Percentiles rank a stretch among this genome's conserved stretches.
phyloP scores from a whole-genome alignment of 192 early-diverging fungal genomes.

The Gamsiella multidivaricata region DNA sequence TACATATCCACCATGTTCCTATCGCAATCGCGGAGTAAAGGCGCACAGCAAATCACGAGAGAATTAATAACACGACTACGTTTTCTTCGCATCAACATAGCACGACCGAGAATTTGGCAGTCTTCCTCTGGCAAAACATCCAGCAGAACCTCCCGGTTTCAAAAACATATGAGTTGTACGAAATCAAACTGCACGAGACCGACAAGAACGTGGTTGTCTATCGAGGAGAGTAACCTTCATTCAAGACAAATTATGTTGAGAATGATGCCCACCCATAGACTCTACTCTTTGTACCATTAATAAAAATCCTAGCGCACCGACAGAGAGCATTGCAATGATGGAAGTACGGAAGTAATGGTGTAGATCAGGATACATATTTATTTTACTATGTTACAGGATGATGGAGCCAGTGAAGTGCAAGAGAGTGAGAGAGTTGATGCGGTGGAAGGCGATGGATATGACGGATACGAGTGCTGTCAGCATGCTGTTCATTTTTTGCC shows the following conservation, averaged over 20 bases:
- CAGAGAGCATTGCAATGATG: too few species aligned
- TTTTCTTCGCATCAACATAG: too few species aligned
- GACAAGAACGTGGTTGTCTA: constrained; percentile 76
- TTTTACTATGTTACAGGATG: too few species aligned
- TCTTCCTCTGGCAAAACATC: constrained; percentile 83
- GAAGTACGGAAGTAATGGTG: too few species aligned
- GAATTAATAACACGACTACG: too few species aligned
- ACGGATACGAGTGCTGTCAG: neutral
- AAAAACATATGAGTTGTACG: constrained; percentile 54
- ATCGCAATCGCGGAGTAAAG: too few species aligned
- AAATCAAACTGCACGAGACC: constrained; percentile 77
- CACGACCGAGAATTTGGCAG: constrained; percentile 91
- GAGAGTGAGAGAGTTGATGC: too few species aligned
- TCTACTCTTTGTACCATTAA: neutral
- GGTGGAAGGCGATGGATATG: neutral
- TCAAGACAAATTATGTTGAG: neutral
- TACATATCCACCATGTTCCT: constrained; percentile 30
- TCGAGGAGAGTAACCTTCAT: constrained; percentile 65
- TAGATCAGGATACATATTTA: too few species aligned
- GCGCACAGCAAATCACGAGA: too few species aligned
- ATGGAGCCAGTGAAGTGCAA: too few species aligned
- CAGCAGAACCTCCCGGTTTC: constrained; percentile 34
- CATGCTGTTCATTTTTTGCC: constrained; percentile 17
- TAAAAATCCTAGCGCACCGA: neutral
- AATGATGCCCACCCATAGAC: too few species aligned